Conservation (phyloP, 495 filamentous ascomycete genomes). For the Hypoxylon lenormandii region DNA sequence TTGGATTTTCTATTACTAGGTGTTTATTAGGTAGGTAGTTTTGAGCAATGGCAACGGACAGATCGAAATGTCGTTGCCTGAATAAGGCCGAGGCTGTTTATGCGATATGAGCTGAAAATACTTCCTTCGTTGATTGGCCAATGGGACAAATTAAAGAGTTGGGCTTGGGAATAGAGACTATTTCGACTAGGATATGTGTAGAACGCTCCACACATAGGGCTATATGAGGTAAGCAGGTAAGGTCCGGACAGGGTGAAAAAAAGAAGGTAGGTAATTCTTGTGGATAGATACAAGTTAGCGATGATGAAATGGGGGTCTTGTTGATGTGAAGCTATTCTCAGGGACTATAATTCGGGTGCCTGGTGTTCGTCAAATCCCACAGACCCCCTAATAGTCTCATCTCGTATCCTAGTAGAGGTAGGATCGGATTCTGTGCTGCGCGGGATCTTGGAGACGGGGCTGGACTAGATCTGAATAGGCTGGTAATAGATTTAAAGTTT, state of each 20-base stretch:
- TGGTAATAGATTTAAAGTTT: constrained; percentile 35
- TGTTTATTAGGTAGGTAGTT: too few species aligned
- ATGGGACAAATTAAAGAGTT: background rate
- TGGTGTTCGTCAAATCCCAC: constrained; percentile 28
- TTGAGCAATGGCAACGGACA: background rate
- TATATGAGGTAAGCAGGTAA: constrained; percentile 6
- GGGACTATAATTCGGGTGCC: constrained; percentile 28
- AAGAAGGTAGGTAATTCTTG: background rate
- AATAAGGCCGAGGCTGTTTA: background rate
- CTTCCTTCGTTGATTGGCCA: background rate
- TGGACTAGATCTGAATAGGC: constrained; percentile 12
- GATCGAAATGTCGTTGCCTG: background rate
- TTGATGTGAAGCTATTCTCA: constrained; percentile 30
- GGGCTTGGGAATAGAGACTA: background rate
- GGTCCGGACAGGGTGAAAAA: background rate
- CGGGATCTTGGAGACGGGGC: constrained; percentile 1
- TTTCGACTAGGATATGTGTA: background rate
- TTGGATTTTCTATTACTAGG: background rate
- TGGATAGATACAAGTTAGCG: background rate
- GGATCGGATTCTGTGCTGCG: constrained; percentile 9
- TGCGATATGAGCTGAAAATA: background rate
- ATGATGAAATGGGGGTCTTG: constrained; percentile 6
- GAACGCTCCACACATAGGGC: too few species aligned
- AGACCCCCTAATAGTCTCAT: constrained; percentile 4
- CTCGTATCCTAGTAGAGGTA: background rate